Conservation (phyloP, 768 basidiomycete genomes). For the Kwoniella sp. region DNA sequence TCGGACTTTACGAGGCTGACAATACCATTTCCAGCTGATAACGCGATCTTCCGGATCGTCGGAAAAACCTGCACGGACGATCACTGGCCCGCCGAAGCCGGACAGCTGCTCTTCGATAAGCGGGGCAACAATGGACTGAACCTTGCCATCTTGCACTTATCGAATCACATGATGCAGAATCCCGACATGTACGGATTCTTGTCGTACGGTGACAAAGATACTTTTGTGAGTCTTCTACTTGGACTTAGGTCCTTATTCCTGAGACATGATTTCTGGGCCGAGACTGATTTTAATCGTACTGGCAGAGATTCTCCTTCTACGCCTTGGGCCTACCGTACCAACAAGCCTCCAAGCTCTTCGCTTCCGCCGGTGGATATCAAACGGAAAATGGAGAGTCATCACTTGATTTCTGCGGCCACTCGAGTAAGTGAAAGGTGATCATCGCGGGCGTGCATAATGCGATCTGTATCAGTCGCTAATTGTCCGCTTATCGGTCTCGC, state of each 20-base stretch:
- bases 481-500: background rate
- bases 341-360: constrained; percentile 49
- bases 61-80: constrained; percentile 54
- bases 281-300: constrained; percentile 4
- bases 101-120: constrained; percentile 59
- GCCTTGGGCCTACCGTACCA: constrained; percentile 55
- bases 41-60: constrained; percentile 58
- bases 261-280: background rate
- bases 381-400: constrained; percentile 43
- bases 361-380: constrained; percentile 51
- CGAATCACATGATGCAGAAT: constrained; percentile 55
- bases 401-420: constrained; percentile 56
- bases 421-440: constrained; percentile 28
- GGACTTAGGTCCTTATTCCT: background rate
- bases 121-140: constrained; percentile 58
- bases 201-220: constrained; percentile 57
- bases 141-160: constrained; percentile 57
- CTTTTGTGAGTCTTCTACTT: constrained; percentile 54
- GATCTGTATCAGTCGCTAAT: background rate
- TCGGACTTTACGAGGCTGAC: background rate
- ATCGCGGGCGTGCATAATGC: too few species aligned
- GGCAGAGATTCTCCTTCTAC: constrained; percentile 57
- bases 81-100: constrained; percentile 55
- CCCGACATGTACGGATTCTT: constrained; percentile 48
- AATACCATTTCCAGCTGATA: constrained; percentile 50